Percentiles rank a stretch among this genome's conserved stretches.
phyloP scores from a whole-genome alignment of 164 flowering plant species.

The Stephania japonica region DNA sequence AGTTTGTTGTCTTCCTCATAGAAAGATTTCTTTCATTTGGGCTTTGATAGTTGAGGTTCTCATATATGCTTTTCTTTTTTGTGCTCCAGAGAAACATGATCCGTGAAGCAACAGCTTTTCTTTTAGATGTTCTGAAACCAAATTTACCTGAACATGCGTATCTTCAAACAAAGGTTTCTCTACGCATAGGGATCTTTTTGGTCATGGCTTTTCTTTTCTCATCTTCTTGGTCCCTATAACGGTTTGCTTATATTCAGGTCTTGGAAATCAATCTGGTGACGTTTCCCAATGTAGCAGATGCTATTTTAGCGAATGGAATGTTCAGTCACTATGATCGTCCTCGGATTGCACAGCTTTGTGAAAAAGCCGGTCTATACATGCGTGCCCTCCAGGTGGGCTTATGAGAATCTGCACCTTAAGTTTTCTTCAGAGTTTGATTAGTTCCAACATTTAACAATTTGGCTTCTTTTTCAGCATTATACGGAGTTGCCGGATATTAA shows the following conservation, averaged over 20 bases:
- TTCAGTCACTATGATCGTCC: conserved; percentile 99
- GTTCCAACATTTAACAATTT: conserved; percentile 1
- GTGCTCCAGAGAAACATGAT: conserved; percentile 66
- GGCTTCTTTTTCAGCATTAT: conserved; percentile 70
- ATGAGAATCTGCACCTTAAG: neutral
- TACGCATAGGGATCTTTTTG: neutral
- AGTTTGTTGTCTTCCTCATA: neutral
- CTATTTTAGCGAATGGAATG: conserved; percentile 98
- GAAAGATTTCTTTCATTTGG: neutral
- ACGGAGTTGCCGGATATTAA: conserved; percentile 90
- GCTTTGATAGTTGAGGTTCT: neutral
- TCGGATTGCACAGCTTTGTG: conserved; percentile 97
- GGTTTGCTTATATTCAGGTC: conserved; percentile 44
- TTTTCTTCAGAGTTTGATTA: conserved; percentile 1
- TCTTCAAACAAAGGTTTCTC: conserved; percentile 68
- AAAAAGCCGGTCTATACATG: conserved; percentile 88
- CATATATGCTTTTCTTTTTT: conserved; percentile 3
- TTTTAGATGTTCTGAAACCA: conserved; percentile 75
- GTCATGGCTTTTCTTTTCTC: neutral
- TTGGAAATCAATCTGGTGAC: conserved; percentile 96
- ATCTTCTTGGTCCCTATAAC: conserved; percentile 2
- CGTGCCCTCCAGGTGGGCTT: conserved; percentile 75
- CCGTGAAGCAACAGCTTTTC: conserved; percentile 81
- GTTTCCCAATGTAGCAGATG: conserved; percentile 99
- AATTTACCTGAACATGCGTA: conserved; percentile 70